Conservation (phyloP, 2,329 filamentous ascomycete species). For the Penicillium sp. region DNA sequence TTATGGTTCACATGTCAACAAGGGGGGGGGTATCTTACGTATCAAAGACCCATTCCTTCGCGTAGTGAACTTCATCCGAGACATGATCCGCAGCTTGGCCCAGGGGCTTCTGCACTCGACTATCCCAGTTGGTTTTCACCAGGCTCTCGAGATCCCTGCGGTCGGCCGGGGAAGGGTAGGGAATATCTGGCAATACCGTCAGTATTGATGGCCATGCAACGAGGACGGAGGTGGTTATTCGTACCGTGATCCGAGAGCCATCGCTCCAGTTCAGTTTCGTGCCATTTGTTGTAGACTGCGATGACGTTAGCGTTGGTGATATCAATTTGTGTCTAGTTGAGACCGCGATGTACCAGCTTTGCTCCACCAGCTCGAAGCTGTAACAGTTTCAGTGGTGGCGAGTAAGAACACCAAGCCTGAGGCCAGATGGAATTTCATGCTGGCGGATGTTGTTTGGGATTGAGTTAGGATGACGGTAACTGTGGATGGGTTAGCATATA, state of each 20-base stretch:
- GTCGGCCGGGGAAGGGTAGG: constrained; percentile 86
- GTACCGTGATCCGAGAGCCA: constrained; percentile 86
- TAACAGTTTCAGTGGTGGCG: constrained; percentile 67
- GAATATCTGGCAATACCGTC: constrained; percentile 61
- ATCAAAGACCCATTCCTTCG: constrained; percentile 92
- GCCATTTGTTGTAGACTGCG: constrained; percentile 97
- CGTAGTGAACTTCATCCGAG: constrained; percentile 70
- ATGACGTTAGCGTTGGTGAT: constrained; percentile 13
- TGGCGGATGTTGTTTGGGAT: constrained; percentile 30
- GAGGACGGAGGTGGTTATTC: background rate
- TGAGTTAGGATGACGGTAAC: background rate
- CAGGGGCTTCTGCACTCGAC: constrained; percentile 72
- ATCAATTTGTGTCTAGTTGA: too few species aligned
- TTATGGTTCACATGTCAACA: background rate
- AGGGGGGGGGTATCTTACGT: constrained; percentile 53
- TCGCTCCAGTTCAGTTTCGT: constrained; percentile 93
- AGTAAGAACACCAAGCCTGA: constrained; percentile 73
- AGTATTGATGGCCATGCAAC: background rate
- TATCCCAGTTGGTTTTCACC: constrained; percentile 89
- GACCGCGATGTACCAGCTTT: constrained; percentile 71
- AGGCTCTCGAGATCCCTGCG: constrained; percentile 91
- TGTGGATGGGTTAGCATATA: constrained; percentile 8
- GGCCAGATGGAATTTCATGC: constrained; percentile 76
- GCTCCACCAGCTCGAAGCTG: constrained; percentile 82
- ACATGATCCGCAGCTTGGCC: constrained; percentile 79